Base-by-base conservation (phyloP, 345 rosid genomes). In the Rhodomyrtus tomentosa region DNA sequence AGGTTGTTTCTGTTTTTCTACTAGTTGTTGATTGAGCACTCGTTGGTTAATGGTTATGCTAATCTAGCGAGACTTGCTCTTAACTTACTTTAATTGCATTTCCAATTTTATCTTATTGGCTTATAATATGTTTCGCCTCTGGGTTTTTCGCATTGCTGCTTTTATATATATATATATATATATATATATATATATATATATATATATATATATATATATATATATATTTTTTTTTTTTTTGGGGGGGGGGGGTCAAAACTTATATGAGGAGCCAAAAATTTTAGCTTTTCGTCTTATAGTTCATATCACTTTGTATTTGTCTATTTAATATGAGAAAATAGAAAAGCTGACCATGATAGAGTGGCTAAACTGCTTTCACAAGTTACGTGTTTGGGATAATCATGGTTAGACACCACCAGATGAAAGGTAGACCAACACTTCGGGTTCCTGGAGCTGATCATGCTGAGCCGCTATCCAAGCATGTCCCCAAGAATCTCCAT, bases 381-480 rank as follows among this genome's bases (percentile, higher is more conserved):
- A 82, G 87, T 83, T 79, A 82, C 79, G 86, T 89, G 81, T 84
- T 36, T 83, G 93, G 98, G 98, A 94, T 89, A 94, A n/a, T 96
- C 80, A 93, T 96, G 99, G 92, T 92, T 87, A 92, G 98, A 87
- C 94, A 93, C 90, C 89, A 92, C 80, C 92, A 98, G 50, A 96
- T 96, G 99, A 96, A 90, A 88, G 98, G 98, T 81, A 94, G 91
- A 87, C 98, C 99, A 85, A 93, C 99, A 72, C 94, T 96, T 55
- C 95, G 99, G 99, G 91, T 96, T 90, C 99, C 98, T 53, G 98
- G 99, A 84, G 93, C 98, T 82, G 98, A 96, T 91, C 99, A 96
- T 93, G 99, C 99, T 82, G 98, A 72, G 95, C 94, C 81, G 99
- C 99, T 84, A 95, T 98, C 83, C 98, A 94, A 98, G 99, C 95